Base-by-base conservation (phyloP, 495 filamentous ascomycete species). In the Penicillium alfredii region DNA sequence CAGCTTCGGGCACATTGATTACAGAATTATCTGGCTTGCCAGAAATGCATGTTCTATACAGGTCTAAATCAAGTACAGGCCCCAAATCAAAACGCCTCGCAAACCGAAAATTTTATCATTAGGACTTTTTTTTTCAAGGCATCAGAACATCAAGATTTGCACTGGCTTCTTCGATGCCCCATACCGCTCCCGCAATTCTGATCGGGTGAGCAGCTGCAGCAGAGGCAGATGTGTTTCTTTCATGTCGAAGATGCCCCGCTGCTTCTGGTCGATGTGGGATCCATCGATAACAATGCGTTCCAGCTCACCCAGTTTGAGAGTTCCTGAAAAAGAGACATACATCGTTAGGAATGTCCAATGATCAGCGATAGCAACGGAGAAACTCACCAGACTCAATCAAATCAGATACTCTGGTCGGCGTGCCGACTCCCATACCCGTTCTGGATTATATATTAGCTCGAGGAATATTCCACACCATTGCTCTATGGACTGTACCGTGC, bases 191-290 rank as follows among this genome's bases (percentile, higher is more conserved):
- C 81, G 84, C 40, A 94, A 66, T 44, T 85, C 80, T 8, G 66
- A 53, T 24, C 74, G 71, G 22, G 77, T 74, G 2, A 95, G 69
- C 40, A 88, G 69, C 42, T 74, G 68, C 21, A 84, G 65, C 15
- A 94, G 69, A 1, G 88, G 84, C 36, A 84, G 58, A 60, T 84
- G 80, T 2, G 82, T 87, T 35, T 98, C 92, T 47, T 80, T 82
- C 84, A 95, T 94, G 43, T 97, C 93, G 49, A 93, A 77, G 34
- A 97, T 79, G 4, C 85, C 84, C 29, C 88, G 73, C 64, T 93
- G 88, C 69, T 98, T 98, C 54, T 83, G 76, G 55, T 97, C 88
- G 44, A 94, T 80, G 49, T 90, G 78, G 2, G 88, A 95, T 22
- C 81, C 82, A 56, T 97, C 93, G 37, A 97, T 72, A 8, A 96